Percentiles rank a stretch among this genome's conserved stretches.
phyloP scores from a whole-genome alignment of 2,329 filamentous ascomycete genomes.

The Alternaria triticina region DNA sequence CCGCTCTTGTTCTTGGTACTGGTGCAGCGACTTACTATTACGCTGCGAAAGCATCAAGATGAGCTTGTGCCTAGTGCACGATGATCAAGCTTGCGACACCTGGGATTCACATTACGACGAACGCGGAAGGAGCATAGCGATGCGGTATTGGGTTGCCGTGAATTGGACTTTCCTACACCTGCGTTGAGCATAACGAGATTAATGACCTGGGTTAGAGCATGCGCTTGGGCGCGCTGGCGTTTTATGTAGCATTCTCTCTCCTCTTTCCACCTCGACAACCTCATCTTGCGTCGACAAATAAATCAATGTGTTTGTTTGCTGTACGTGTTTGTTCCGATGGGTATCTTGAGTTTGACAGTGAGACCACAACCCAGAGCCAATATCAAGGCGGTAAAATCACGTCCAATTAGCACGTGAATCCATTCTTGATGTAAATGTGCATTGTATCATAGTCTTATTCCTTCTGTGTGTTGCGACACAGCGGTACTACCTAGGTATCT shows the following conservation, averaged over 20 bases:
- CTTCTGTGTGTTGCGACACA: conserved; percentile 1
- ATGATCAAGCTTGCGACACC: background rate
- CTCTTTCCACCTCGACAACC: background rate
- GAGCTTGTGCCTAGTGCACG: background rate
- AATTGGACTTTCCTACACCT: background rate
- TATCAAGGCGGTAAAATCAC: background rate
- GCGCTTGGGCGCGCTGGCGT: background rate
- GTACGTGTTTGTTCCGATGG: background rate
- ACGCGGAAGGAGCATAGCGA: background rate
- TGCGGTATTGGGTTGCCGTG: background rate
- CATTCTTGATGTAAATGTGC: background rate
- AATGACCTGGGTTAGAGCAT: conserved; percentile 1
- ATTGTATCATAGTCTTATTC: background rate
- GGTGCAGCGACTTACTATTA: conserved; percentile 18
- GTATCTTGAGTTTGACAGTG: background rate
- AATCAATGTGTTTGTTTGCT: background rate
- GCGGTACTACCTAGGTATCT: conserved; percentile 11
- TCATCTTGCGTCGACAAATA: background rate
- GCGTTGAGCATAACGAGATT: background rate
- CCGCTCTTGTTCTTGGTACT: conserved; percentile 12
- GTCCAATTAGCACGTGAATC: background rate
- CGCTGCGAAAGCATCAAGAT: conserved; percentile 1
- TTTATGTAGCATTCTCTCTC: conserved; percentile 2
- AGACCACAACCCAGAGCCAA: background rate
- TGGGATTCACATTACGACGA: background rate